Conservation (phyloP, 2,329 filamentous ascomycete genomes). For the Simplicillium aogashimaense region DNA sequence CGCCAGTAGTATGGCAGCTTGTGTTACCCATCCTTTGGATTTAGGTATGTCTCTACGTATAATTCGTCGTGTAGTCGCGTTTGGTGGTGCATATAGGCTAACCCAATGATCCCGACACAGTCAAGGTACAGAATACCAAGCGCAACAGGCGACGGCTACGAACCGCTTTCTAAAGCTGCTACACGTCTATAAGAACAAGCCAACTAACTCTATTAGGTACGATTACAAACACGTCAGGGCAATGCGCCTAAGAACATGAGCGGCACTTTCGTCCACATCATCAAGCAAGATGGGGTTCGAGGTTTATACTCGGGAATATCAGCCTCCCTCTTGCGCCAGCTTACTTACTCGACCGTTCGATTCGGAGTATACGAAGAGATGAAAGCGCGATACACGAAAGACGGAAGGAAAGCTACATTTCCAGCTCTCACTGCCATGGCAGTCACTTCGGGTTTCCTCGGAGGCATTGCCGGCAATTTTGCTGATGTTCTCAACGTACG, state of each 20-base stretch:
- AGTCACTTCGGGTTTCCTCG: constrained; percentile 73
- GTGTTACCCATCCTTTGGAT: constrained; percentile 88
- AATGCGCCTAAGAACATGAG: constrained; percentile 72
- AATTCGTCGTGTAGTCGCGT: background rate
- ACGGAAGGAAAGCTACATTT: constrained; percentile 51
- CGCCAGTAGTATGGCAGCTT: constrained; percentile 83
- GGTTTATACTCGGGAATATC: constrained; percentile 89
- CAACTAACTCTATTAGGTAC: constrained; percentile 46
- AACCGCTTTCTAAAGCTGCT: background rate
- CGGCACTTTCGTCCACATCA: constrained; percentile 74
- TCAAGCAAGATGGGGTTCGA: constrained; percentile 62
- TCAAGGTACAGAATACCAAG: constrained; percentile 32
- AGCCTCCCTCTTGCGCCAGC: constrained; percentile 83
- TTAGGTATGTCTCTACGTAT: constrained; percentile 50
- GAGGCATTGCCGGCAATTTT: constrained; percentile 84
- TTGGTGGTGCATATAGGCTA: background rate
- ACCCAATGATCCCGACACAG: constrained; percentile 20
- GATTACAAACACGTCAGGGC: constrained; percentile 73
- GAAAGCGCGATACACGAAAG: constrained; percentile 51
- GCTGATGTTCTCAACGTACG: constrained; percentile 95
- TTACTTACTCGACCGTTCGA: constrained; percentile 91
- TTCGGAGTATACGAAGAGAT: constrained; percentile 96
- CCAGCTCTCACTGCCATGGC: constrained; percentile 74
- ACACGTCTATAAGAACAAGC: constrained; percentile 2
- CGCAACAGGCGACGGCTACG: background rate